Base-by-base conservation (phyloP, 2,329 filamentous ascomycete genomes). In the Fusarium nygamai region DNA sequence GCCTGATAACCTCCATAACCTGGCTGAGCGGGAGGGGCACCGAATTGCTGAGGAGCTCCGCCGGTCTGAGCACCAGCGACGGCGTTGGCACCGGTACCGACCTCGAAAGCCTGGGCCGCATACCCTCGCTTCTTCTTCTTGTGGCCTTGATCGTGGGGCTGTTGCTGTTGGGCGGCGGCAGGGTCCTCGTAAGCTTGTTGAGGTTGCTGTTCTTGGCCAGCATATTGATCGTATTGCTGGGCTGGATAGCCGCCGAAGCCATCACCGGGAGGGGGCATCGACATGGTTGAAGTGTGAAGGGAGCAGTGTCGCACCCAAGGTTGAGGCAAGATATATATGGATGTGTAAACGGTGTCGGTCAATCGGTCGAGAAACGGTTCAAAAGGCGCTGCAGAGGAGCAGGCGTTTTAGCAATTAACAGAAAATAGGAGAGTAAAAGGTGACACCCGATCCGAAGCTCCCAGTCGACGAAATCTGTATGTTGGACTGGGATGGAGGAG, bases 41-140 rank as follows among this genome's bases (percentile, higher is more conserved):
- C 88, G 83, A 84, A 91, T 82, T 76, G 81, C 61, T 84, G 85
- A 38, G 82, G 36, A 50, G 69, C 81, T 29, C 78, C 82, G 38
- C 76, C 83, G 39, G 80, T 62, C 76, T 86, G 85, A 64, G 88
- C 89, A 41, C 86, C 89, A 61, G 82, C 82, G 64, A 82, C 85
- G 62, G 93, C 91, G 88, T 98, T 98, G 80, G 93, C 94, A 78
- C 96, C 96, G 58, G 90, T 89, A 58, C 93, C 94, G 78, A 98
- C 96, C 68, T 97, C 96, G 83, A 97, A 99, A 51, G 96, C 96
- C 83, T 97, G 93, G 65, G 94, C 94, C 62, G 96, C 96, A 86
- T 98, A 98, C 65, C 93, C 92, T 87, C 95, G 90, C 89, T 97
- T 98, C 90, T 98, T 98, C 87, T 95, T 95, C 83, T 89, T 92